These are phyloP conservation scores for Septoria petroselini DNA, from an alignment of 2,329 filamentous ascomycete species.

Conservation along the genomic window DNA sequence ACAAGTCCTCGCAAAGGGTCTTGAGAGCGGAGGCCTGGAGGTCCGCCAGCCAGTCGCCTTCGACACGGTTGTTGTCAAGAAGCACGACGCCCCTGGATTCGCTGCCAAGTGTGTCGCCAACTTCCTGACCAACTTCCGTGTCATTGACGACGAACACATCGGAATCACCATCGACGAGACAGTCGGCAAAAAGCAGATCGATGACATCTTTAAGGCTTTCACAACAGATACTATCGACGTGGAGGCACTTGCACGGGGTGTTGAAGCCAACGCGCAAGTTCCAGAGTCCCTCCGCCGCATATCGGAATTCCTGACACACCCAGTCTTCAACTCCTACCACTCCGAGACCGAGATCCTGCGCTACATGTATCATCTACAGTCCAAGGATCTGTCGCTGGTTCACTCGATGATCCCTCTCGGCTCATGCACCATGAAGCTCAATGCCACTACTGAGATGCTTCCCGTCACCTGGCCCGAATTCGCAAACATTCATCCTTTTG, in stretches of 20 bases:
- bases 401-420: constrained; percentile 98
- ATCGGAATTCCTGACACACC: constrained; percentile 77
- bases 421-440: constrained; percentile 98
- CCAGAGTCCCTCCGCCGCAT: constrained; percentile 65
- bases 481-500: constrained; percentile 77
- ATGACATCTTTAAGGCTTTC: constrained; percentile 58
- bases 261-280: constrained; percentile 41
- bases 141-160: constrained; percentile 58
- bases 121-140: constrained; percentile 60
- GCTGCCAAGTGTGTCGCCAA: constrained; percentile 50
- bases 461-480: constrained; percentile 75
- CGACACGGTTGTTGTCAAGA: constrained; percentile 70
- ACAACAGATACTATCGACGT: constrained; percentile 44
- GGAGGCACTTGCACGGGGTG: constrained; percentile 33
- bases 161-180: constrained; percentile 79
- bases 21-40: constrained; percentile 57
- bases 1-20: constrained; percentile 53
- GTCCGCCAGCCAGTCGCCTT: constrained; percentile 51
- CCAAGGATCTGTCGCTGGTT: constrained; percentile 87
- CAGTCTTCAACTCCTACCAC: constrained; percentile 91
- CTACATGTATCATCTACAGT: constrained; percentile 90
- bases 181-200: constrained; percentile 55
- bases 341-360: constrained; percentile 91
- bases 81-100: constrained; percentile 51
- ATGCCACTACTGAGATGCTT: constrained; percentile 89